Evolutionary conservation across 2,329 filamentous ascomycete species (phyloP), one percentile per base, ranked within the genome.

Genomic region (Xylariaceae sp.): DNA sequence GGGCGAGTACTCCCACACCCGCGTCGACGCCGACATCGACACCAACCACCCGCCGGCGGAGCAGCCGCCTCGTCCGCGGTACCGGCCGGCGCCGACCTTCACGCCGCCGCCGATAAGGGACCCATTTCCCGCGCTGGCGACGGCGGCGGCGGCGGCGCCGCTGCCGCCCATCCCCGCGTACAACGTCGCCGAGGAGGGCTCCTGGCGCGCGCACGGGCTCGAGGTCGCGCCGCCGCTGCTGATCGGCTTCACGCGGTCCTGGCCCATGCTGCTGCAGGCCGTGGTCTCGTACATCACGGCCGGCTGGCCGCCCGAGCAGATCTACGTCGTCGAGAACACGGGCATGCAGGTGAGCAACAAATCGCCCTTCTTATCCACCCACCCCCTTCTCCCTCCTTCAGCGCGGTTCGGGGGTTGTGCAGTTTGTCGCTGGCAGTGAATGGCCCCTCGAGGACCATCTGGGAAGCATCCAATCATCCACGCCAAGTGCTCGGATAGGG

Each of bases 291-390:
- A 77, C 50, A 67, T 78, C 41, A 68, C 72, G 1, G 68, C 70
- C 3, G 74, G 73, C 31, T 78, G 73, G 72, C 74, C 72, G 2
- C 53, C 69, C 0, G 58, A 59, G 14, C 64, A 76, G 41, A 75
- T 78, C 38, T 70, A 70, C 40, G 66, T 77, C 2, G 54, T 77
- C 18, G 74, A 78, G 46, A 78, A 78, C 53, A 77, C 68, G 5
- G 72, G 72, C 5, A 66, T 67, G 11, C 69, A 74, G 49, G n/a
- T n/a, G n/a, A n/a, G n/a, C n/a, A n/a, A n/a, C n/a, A n/a, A n/a
- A n/a, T n/a, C n/a, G n/a, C n/a, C n/a, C n/a, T n/a, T n/a, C n/a
- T n/a, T n/a, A n/a, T n/a, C n/a, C n/a, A n/a, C n/a, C n/a, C n/a
- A n/a, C n/a, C n/a, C n/a, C n/a, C n/a, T n/a, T n/a, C n/a, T n/a